Evolutionary conservation across 805 yeast genomes (phyloP), one percentile per base, ranked within the genome.

Genomic region (Nakazawaea ambrosiae): DNA sequence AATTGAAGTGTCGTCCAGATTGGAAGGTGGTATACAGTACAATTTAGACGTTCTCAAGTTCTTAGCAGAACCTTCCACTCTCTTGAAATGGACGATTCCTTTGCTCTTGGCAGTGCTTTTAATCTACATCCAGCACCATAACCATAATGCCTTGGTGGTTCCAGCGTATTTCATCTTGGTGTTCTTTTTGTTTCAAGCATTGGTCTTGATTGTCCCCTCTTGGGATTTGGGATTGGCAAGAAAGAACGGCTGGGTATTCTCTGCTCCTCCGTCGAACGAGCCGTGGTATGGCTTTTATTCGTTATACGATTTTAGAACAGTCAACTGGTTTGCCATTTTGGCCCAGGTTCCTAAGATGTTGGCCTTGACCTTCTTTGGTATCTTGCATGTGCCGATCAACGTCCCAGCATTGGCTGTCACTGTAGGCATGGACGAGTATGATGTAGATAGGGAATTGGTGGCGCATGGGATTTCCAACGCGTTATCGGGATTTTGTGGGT

Each of bases 361-460:
- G 39, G 98, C 98, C 0, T 66, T 92, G 45, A 89, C 97, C 0
- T 92, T 92, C 54, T 92, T 92, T 52, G 98, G 98, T 10, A 82
- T 92, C 27, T 63, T 92, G 39, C 98, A 92, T 51, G 98, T 92
- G 9, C 98, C 98, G 4, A 92, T 92, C 43, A 92, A 92, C 55
- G 97, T 92, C 11, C 98, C 98, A 1, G 97, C 98, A 0, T 67
- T 92, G 33, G 97, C 97, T 0, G 92, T 89, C 14, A 82, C 95
- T 5, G 73, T 86, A 1, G 85, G 86, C 3, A 81, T 84, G 72
- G 92, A 84, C 57, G 79, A 80, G 40, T 75, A 84, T 47, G 95
- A 89, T 54, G 95, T 92, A 28, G 95, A 92, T 57, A 70, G 89
- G 41, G 98, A 92, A 60, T 70, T 92, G 41, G 81, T 90, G 23